These are phyloP conservation scores for Chionographis japonica DNA, from an alignment of 106 monocot genomes.

Conservation along the genomic window DNA sequence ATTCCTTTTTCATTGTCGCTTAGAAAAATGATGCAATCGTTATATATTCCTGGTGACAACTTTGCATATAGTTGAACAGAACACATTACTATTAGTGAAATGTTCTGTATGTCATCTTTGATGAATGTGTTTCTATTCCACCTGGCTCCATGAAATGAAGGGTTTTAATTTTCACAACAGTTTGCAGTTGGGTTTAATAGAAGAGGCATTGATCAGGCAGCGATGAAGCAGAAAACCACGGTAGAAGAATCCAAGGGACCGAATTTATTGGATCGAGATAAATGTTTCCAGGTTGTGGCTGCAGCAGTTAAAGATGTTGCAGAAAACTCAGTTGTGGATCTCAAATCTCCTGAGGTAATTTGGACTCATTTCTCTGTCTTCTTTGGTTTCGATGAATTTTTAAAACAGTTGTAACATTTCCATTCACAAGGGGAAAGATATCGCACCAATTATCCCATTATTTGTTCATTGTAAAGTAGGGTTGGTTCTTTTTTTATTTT, in stretches of 20 bases:
- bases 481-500: too few species aligned
- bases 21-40: too few species aligned
- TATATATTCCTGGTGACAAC: too few species aligned
- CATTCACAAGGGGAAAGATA: too few species aligned
- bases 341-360: conserved; percentile 84
- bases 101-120: too few species aligned
- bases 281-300: conserved; percentile 79
- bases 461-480: too few species aligned
- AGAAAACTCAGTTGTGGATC: conserved; percentile 76
- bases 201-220: conserved; percentile 78
- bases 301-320: conserved; percentile 65
- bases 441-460: too few species aligned
- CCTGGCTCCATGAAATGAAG: background rate
- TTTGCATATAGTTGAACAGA: too few species aligned
- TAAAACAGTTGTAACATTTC: too few species aligned
- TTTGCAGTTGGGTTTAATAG: conserved; percentile 96
- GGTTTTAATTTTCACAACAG: conserved; percentile 20
- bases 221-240: conserved; percentile 36
- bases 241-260: conserved; percentile 6
- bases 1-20: too few species aligned
- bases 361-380: background rate
- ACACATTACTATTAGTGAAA: too few species aligned
- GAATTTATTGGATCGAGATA: conserved; percentile 61
- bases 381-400: background rate
- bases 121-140: too few species aligned